phyloP scores from a whole-genome alignment of 805 yeast genomes.

The Millerozyma miso region DNA sequence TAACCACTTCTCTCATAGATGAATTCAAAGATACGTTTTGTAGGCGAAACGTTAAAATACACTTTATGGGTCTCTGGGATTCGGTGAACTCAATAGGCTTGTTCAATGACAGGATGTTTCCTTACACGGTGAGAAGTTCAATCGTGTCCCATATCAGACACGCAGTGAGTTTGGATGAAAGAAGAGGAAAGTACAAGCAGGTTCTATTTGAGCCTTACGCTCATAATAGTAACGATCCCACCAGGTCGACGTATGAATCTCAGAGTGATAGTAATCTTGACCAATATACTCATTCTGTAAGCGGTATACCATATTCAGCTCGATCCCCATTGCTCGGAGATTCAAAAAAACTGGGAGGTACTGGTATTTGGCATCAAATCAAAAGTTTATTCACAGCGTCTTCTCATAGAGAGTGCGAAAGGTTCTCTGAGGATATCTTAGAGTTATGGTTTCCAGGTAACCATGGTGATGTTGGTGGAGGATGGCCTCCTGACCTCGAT shows the following conservation, averaged over 20 bases:
- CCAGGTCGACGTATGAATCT: conserved; percentile 3
- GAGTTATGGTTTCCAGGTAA: conserved; percentile 70
- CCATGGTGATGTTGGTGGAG: conserved; percentile 69
- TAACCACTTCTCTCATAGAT: conserved; percentile 41
- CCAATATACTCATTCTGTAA: not conserved
- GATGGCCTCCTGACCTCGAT: conserved; percentile 47
- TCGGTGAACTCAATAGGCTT: conserved; percentile 66
- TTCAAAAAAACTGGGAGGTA: not conserved
- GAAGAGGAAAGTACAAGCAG: conserved; percentile 60
- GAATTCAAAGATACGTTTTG: conserved; percentile 57
- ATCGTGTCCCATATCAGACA: conserved; percentile 60
- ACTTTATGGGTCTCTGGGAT: conserved; percentile 67
- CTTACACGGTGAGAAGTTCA: conserved; percentile 48
- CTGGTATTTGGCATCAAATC: not conserved
- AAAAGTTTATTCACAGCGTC: not conserved
- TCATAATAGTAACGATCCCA: conserved; percentile 22
- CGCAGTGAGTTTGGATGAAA: conserved; percentile 64
- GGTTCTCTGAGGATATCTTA: conserved; percentile 26
- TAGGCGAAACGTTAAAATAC: conserved; percentile 40
- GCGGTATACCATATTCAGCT: not conserved
- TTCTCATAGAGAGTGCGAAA: not conserved
- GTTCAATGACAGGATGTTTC: conserved; percentile 53
- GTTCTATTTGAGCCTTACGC: conserved; percentile 46
- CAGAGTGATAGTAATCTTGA: not conserved
- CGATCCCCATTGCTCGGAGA: not conserved